Evolutionary conservation across 345 rosid genomes (phyloP), one percentile per base, ranked within the genome.

Genomic region (Arabidopsis arenosa): DNA sequence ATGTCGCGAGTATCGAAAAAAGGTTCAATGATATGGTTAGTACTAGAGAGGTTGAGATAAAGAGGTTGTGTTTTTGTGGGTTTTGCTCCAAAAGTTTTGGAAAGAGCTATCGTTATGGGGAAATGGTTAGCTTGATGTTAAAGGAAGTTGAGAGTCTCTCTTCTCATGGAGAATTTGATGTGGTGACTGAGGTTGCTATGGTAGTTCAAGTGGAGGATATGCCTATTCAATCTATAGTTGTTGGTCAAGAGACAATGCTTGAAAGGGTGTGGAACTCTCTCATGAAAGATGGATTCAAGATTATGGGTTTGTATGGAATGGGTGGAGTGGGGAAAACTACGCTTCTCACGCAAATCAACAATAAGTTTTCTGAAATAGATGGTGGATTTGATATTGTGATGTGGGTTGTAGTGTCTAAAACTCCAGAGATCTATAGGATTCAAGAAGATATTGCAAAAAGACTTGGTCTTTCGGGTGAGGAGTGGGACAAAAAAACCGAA

Each of bases 71-170:
- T 23, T 52, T 52, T 52, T 52, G 14, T 52, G 32, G 11, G 5
- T 9, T 52, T 21, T 23, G 56, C 56, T 23, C 56, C 30, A 51
- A 51, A 23, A 9, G 5, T 21, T 4, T 4, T 0, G 10, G 21
- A 21, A 51, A 9, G 32, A 51, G 30, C 12, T 51, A 51, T 51
- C 0, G 5, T 18, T 52, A 52, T 52, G 56, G 56, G 13, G 21
- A 52, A 52, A 21, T 52, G 56, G 56, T 52, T 52, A 52, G 56
- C 7, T 2, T 52, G 52, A 10, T 52, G 56, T 52, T 52, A n/a
- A 23, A 47, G 52, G 52, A 47, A 47, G 23, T 47, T 47, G 52
- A 2, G 23, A 47, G 23, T 47, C 23, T 47, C 23, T 47, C 21
- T 47, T 6, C 10, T 15, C 10, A 15, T 15, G 52, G 52, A 14